Evolutionary conservation across 306 rosid species (phyloP).

Genomic region (Vachellia pachyceras): DNA sequence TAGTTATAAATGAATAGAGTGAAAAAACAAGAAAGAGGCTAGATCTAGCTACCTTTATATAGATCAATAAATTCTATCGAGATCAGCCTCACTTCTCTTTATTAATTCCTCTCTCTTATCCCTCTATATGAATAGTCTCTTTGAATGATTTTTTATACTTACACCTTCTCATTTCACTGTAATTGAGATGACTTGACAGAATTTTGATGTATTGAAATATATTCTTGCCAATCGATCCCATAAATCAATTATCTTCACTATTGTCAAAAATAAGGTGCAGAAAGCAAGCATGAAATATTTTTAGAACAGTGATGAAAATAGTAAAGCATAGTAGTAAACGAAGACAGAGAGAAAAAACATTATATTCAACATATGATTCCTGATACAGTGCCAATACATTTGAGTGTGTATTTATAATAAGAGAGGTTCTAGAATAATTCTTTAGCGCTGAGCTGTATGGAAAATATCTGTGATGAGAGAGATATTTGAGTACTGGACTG

Average conservation of each 20-base stretch:
- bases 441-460: too few species aligned
- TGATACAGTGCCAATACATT: too few species aligned
- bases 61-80: neutral
- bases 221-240: conserved; percentile 1
- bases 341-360: too few species aligned
- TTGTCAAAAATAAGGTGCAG: neutral
- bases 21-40: neutral
- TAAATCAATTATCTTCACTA: neutral
- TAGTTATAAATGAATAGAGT: neutral
- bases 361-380: too few species aligned
- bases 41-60: neutral
- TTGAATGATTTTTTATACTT: neutral
- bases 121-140: too few species aligned
- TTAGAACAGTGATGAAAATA: too few species aligned
- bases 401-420: too few species aligned
- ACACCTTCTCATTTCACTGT: neutral
- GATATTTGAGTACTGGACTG: too few species aligned
- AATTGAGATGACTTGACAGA: neutral
- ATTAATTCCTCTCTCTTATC: too few species aligned
- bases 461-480: too few species aligned
- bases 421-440: too few species aligned
- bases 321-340: too few species aligned
- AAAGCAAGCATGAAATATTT: neutral
- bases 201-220: neutral
- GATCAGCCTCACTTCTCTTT: neutral